phyloP scores from a whole-genome alignment of 2,329 filamentous ascomycete genomes.

The Hirsutella minnesotensis region DNA sequence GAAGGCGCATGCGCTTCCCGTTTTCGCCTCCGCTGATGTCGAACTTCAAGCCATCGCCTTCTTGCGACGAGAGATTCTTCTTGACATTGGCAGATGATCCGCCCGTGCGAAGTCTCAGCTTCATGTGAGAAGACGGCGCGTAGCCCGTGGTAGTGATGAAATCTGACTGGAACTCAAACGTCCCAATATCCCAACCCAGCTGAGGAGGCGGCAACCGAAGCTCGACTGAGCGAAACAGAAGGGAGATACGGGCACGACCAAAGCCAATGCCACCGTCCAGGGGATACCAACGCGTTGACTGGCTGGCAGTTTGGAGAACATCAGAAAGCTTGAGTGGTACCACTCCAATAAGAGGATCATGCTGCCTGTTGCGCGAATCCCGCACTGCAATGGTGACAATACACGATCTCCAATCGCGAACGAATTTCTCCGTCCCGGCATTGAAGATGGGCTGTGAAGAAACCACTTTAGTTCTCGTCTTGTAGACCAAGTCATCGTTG shows the following conservation, averaged over 20 bases:
- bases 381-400: conserved; percentile 83
- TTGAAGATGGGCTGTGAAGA: conserved; percentile 96
- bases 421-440: conserved; percentile 83
- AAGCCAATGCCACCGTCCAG: conserved; percentile 89
- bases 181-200: conserved; percentile 90
- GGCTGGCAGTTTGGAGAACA: conserved; percentile 75
- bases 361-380: conserved; percentile 78
- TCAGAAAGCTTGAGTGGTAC: conserved; percentile 81
- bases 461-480: conserved; percentile 87
- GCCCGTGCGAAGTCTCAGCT: conserved; percentile 71
- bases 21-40: conserved; percentile 32
- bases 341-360: conserved; percentile 88
- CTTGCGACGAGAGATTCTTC: conserved; percentile 48
- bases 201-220: conserved; percentile 73
- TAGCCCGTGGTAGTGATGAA: conserved; percentile 55
- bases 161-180: conserved; percentile 74
- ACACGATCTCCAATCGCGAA: conserved; percentile 83
- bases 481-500: conserved; percentile 85
- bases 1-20: conserved; percentile 51
- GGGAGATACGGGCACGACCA: conserved; percentile 74
- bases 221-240: conserved; percentile 84
- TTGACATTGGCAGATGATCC: conserved; percentile 65
- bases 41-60: conserved; percentile 40
- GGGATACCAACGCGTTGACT: conserved; percentile 89
- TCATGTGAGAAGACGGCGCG: conserved; percentile 52